Base-by-base conservation (phyloP, 2,329 filamentous ascomycete species). In the Anthostomella pinea region DNA sequence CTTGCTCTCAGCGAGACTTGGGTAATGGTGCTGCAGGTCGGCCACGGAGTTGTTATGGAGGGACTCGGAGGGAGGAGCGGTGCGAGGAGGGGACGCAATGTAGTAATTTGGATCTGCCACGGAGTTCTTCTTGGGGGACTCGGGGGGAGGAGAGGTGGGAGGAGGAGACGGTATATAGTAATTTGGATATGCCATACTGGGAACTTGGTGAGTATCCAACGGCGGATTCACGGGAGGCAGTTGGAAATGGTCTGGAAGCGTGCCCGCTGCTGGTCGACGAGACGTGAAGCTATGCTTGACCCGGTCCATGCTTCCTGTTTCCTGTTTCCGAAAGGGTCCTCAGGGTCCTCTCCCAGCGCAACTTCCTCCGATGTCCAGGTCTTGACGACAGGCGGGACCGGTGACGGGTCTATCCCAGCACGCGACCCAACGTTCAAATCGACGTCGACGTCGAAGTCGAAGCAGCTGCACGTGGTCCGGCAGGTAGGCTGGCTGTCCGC, bases 191-290 rank as follows among this genome's bases (percentile, higher is more conserved):
- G 30, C 37, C 52, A 65, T 63, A 57, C 57, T 64, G 45, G 58
- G 60, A 45, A 58, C 51, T 46, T 59, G n/a, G n/a, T n/a, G 55
- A 27, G 47, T 29, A 38, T 60, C 57, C 39, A 62, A 54, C 40
- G 56, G 49, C 46, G 60, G 52, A 44, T 54, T 56, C 39, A 59
- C 59, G 35, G 46, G 45, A 46, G 54, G 57, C 15, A 60, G 55
- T 22, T 57, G 52, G 35, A 57, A 59, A 8, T 54, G 55, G 41
- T n/a, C n/a, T n/a, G 83, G 83, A 45, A 89, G 73, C 52, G 76
- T 75, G 39, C 77, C 78, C 45, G 83, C 79, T 56, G 83, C 83
- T 56, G 81, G 77, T 62, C 84, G 78, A 55, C 85, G 77, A 61
- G 81, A 74, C 51, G 81, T 78, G 59, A 89, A 81, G 67, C 83